These are phyloP conservation scores for Rhazya stricta DNA, from an alignment of 257 asterid genomes.

Conservation along the genomic window DNA sequence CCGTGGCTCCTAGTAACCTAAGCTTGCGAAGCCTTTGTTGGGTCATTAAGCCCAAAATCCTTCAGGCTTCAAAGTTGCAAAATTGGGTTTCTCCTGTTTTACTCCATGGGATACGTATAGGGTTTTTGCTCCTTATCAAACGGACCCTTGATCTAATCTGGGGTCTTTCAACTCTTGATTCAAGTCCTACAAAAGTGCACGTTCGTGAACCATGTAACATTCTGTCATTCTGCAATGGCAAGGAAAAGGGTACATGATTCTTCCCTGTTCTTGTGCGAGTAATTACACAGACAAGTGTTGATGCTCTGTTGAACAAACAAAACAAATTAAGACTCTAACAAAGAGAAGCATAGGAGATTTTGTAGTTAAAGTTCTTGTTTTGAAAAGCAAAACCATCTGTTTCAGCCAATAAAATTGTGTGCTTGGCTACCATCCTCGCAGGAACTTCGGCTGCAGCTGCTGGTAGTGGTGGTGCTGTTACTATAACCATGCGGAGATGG, in stretches of 20 bases:
- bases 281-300: background rate
- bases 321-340: background rate
- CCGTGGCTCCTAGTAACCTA: no score
- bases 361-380: background rate
- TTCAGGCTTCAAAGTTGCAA: background rate
- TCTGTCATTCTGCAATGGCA: background rate
- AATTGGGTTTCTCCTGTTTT: no score
- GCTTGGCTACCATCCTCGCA: slow-evolving; percentile 47
- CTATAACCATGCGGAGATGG: slow-evolving; percentile 38
- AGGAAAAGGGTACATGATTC: background rate
- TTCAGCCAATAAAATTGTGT: slow-evolving; percentile 28
- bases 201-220: no score
- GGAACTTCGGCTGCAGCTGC: slow-evolving; percentile 48
- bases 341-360: background rate
- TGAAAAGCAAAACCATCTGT: background rate
- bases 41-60: background rate
- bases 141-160: no score
- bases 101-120: no score
- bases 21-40: no score
- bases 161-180: no score
- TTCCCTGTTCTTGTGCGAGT: background rate
- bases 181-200: no score
- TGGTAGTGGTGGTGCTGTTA: slow-evolving; percentile 28
- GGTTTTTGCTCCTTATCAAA: no score
- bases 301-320: background rate